A percentile compares a stretch with the other conserved stretches of the same genome.
phyloP scores from a whole-genome alignment of 345 rosid species.

The Ceriops decandra region DNA sequence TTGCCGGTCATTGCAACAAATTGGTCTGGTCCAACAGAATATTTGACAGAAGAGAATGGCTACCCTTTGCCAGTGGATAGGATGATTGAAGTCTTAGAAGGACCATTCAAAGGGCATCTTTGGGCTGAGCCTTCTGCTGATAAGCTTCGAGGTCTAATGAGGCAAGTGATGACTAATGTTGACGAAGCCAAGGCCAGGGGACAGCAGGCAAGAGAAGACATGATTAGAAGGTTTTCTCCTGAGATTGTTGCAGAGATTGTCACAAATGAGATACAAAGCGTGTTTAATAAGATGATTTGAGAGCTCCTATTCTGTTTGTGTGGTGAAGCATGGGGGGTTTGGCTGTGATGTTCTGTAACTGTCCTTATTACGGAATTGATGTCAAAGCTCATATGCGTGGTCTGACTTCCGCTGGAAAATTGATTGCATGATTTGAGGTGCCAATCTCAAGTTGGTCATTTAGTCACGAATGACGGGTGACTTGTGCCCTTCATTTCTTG shows the following conservation, averaged over 20 bases:
- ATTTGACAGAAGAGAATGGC: conserved; percentile 62
- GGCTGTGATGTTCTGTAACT: no score
- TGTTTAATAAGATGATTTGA: conserved; percentile 27
- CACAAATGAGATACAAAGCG: conserved; percentile 34
- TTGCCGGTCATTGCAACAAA: conserved; percentile 75
- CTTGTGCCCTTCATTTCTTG: not conserved
- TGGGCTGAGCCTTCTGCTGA: conserved; percentile 75
- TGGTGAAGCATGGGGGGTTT: no score
- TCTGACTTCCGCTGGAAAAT: no score
- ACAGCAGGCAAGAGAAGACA: conserved; percentile 60
- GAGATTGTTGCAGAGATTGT: conserved; percentile 59
- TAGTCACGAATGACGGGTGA: not conserved
- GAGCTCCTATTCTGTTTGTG: not conserved
- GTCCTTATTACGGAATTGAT: not conserved
- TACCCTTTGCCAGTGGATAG: conserved; percentile 59
- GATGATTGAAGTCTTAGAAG: conserved; percentile 61
- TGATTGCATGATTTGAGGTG: not conserved
- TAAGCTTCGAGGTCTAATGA: conserved; percentile 59
- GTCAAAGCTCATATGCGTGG: not conserved
- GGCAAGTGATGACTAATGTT: conserved; percentile 43
- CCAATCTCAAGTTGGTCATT: not conserved
- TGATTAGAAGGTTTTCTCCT: conserved; percentile 69
- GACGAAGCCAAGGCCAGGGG: conserved; percentile 62
- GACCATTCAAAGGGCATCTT: conserved; percentile 73
- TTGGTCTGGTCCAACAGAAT: conserved; percentile 87